Base-by-base conservation (phyloP, 1,139 yeast genomes). In the Hemisphaericaspora lyxosophila region DNA sequence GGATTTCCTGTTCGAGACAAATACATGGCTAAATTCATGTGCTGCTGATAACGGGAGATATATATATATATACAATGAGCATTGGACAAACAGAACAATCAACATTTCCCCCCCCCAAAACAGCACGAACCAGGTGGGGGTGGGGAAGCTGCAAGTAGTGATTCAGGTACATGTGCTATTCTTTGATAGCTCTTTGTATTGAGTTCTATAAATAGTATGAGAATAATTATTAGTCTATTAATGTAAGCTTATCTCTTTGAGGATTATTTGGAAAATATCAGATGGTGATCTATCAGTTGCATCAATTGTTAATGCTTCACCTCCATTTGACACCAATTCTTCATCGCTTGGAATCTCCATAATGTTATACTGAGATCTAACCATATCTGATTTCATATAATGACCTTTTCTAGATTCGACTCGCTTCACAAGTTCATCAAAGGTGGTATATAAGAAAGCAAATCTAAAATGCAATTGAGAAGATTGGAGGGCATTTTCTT, bases 321-420 rank as follows among this genome's bases (percentile, higher is more conserved):
- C 76, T 3, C 74, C 74, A 43, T 64, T 60, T 13, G 40, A 52
- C 19, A 64, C 41, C 44, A 68, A 56, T 45, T 70, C 75, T 1
- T 56, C 64, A 1, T 58, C 70, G 7, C 50, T 35, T 1, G 97
- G 97, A 4, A 85, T 63, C 55, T 89, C 84, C 78, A 87, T 75
- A 42, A 80, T 80, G 7, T 70, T 78, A 47, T 81, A 81, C 56
- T 89, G 97, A 16, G 90, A 81, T 43, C 75, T 71, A 31, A 89
- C 80, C 97, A 89, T 87, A 41, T 78, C 76, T 3, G 83, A 70
- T 52, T 88, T 88, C 96, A 92, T 90, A 59, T 73, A 92, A 55
- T 92, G 98, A 35, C 79, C 80, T 48, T 74, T 60, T 46, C 98
- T 71, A 13, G 64, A 59, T 12, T 62, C 64, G 36, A 88, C 85